Percentiles rank a stretch among this genome's conserved stretches.
Evolutionary conservation across 345 rosid genomes (phyloP).

Genomic region (Citrus cavaleriei): DNA sequence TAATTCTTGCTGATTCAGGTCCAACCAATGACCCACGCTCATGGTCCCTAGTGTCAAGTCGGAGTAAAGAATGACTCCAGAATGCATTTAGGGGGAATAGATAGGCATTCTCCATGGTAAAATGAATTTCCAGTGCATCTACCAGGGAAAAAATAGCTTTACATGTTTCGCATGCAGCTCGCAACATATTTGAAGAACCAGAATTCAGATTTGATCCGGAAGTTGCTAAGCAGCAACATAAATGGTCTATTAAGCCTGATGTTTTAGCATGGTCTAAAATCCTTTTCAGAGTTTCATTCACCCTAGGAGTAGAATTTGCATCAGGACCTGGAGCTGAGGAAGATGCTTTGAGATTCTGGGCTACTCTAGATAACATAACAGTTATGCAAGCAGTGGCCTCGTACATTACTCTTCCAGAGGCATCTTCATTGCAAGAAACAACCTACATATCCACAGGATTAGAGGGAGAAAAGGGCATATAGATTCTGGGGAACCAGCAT

Average conservation of each 20-base stretch:
- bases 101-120: conserved; percentile 38
- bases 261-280: conserved; percentile 76
- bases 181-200: conserved; percentile 73
- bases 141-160: conserved; percentile 74
- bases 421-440: conserved; percentile 56
- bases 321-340: conserved; percentile 34
- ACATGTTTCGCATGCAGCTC: conserved; percentile 79
- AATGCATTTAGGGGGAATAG: conserved; percentile 70
- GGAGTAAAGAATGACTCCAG: conserved; percentile 43
- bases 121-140: conserved; percentile 60
- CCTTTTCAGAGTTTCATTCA: conserved; percentile 43
- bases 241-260: conserved; percentile 71
- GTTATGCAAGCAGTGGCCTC: conserved; percentile 74
- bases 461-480: conserved; percentile 6
- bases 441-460: conserved; percentile 42
- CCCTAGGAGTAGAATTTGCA: conserved; percentile 35
- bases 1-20: conserved; percentile 56
- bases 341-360: conserved; percentile 48
- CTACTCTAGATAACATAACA: conserved; percentile 53
- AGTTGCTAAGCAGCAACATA: conserved; percentile 76
- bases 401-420: conserved; percentile 58
- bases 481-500: not conserved
- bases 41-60: conserved; percentile 54
- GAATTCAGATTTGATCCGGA: conserved; percentile 77
- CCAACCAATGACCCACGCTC: conserved; percentile 54